Percentiles rank a stretch among this genome's conserved stretches.
Conservation (phyloP, 768 basidiomycete species). For the Leccinum truebloodii region DNA sequence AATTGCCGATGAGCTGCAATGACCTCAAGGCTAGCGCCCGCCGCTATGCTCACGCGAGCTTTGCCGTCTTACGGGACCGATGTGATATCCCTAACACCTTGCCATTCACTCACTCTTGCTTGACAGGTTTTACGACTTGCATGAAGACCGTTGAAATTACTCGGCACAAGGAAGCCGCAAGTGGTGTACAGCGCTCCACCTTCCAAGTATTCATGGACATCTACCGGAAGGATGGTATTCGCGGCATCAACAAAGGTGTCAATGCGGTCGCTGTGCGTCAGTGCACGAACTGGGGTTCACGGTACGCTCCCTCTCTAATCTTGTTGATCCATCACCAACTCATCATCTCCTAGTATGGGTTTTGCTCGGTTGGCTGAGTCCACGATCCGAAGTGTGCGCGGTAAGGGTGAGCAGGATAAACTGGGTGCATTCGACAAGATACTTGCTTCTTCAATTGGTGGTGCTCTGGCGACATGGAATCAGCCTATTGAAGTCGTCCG, state of each 20-base stretch:
- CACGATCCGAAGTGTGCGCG: conserved; percentile 72
- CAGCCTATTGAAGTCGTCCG: conserved; percentile 98
- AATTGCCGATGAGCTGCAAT: conserved; percentile 11
- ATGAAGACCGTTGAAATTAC: conserved; percentile 99
- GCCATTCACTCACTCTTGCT: conserved; percentile 9
- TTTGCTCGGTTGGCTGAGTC: conserved; percentile 92
- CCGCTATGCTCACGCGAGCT: conserved; percentile 16
- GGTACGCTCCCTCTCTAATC: conserved; percentile 47
- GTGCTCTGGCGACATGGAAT: conserved; percentile 98
- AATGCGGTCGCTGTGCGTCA: conserved; percentile 92
- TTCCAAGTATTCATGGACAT: conserved; percentile 96
- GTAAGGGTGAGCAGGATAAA: conserved; percentile 75
- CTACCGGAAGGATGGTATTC: conserved; percentile 88
- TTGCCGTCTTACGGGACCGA: conserved; percentile 18
- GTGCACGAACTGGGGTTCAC: conserved; percentile 92
- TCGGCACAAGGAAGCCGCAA: conserved; percentile 85
- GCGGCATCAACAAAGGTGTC: conserved; percentile 98
- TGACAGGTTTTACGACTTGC: conserved; percentile 92
- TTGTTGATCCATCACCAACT: neutral
- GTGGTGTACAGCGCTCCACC: conserved; percentile 87
- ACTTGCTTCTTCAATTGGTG: conserved; percentile 82
- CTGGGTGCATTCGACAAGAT: conserved; percentile 85
- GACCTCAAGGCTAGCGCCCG: conserved; percentile 23
- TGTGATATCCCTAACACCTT: neutral
- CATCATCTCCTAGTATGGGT: conserved; percentile 69